Evolutionary conservation across 805 yeast species (phyloP).

Genomic region (Ogataea dorogensis): DNA sequence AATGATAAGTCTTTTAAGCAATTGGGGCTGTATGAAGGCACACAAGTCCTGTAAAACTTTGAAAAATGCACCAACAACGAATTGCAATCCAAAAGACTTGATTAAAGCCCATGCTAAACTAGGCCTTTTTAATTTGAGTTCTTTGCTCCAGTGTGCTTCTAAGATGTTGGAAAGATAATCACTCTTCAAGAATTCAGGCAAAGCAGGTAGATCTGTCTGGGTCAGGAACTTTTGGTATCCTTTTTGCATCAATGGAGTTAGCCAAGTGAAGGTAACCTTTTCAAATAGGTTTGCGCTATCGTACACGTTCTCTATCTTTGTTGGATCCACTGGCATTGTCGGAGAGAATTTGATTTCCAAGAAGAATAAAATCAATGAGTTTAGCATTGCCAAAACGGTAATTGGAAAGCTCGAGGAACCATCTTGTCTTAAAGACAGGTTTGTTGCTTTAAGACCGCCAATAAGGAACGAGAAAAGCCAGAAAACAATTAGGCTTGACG

Average conservation of each 20-base stretch:
- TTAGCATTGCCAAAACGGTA: slow-evolving; percentile 30
- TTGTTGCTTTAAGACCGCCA: slow-evolving; percentile 44
- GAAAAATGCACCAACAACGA: slow-evolving; percentile 66
- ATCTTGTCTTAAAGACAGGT: slow-evolving; percentile 38
- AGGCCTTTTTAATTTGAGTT: slow-evolving; percentile 38
- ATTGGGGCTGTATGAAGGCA: slow-evolving; percentile 85
- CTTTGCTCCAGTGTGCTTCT: slow-evolving; percentile 57
- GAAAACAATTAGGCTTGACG: slow-evolving; percentile 65
- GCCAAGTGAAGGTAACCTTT: slow-evolving; percentile 55
- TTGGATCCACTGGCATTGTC: slow-evolving; percentile 28
- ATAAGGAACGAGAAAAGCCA: slow-evolving; percentile 64
- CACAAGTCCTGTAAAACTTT: slow-evolving; percentile 74
- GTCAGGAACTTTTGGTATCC: slow-evolving; percentile 48
- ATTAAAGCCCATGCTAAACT: slow-evolving; percentile 47
- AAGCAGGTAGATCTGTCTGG: slow-evolving; percentile 67
- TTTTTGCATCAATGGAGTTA: slow-evolving; percentile 54
- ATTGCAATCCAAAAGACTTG: slow-evolving; percentile 74
- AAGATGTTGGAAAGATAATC: slow-evolving; percentile 48
- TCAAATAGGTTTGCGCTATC: slow-evolving; percentile 51
- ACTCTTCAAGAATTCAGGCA: slow-evolving; percentile 68
- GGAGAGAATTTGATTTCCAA: slow-evolving; percentile 46
- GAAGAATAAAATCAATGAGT: slow-evolving; percentile 40
- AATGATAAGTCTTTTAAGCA: slow-evolving; percentile 62
- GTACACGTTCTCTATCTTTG: slow-evolving; percentile 42
- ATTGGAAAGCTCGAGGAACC: slow-evolving; percentile 33